Evolutionary conservation across 2,329 filamentous ascomycete species (phyloP).

Genomic region (Colletotrichum sp.): DNA sequence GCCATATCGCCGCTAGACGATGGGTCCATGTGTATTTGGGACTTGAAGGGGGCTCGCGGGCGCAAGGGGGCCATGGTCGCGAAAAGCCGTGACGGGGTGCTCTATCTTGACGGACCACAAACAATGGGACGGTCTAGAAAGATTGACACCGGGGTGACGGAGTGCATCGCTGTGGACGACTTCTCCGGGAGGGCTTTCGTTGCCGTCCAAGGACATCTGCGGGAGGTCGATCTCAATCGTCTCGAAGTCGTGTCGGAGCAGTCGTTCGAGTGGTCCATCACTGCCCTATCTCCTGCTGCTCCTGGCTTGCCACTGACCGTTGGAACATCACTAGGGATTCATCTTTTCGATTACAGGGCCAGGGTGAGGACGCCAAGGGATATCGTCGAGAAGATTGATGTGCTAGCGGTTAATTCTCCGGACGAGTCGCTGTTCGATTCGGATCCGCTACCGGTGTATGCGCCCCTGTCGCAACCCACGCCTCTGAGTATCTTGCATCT

Average conservation of each 20-base stretch:
- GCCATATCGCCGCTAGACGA: slow-evolving; percentile 83
- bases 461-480: slow-evolving; percentile 78
- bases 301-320: slow-evolving; percentile 77
- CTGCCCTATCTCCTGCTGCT: slow-evolving; percentile 74
- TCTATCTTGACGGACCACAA: slow-evolving; percentile 61
- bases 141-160: slow-evolving; percentile 75
- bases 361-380: slow-evolving; percentile 35
- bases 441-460: slow-evolving; percentile 62
- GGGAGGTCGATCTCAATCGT: slow-evolving; percentile 81
- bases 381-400: slow-evolving; percentile 13
- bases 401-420: slow-evolving; percentile 25
- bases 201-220: slow-evolving; percentile 76
- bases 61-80: slow-evolving; percentile 67
- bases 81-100: slow-evolving; percentile 68
- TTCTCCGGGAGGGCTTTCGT: slow-evolving; percentile 73
- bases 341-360: slow-evolving; percentile 78
- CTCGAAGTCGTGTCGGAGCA: slow-evolving; percentile 72
- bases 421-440: slow-evolving; percentile 52
- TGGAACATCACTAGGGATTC: slow-evolving; percentile 80
- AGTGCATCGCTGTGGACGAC: slow-evolving; percentile 83
- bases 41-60: slow-evolving; percentile 62
- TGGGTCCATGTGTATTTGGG: slow-evolving; percentile 87
- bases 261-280: slow-evolving; percentile 81
- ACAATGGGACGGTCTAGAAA: slow-evolving; percentile 59
- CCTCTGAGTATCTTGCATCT: slow-evolving; percentile 84